Base-by-base conservation (phyloP, 2,329 filamentous ascomycete species). In the Xylaria sp. region DNA sequence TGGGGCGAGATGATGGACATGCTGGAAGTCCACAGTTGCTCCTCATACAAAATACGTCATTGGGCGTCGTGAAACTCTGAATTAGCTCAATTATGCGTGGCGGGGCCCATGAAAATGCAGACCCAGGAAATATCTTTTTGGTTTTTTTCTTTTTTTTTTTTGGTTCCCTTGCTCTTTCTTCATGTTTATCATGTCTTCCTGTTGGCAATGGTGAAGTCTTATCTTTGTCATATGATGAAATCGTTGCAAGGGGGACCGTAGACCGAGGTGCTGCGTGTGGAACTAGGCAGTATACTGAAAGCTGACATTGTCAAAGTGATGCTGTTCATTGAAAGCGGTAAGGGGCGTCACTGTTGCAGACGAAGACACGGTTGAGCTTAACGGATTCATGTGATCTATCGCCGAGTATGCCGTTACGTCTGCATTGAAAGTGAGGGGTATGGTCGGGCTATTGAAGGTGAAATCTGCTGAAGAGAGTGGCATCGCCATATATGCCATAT, bases 381-480 rank as follows among this genome's bases (percentile, higher is more conserved):
- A 72, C 9, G 75, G 74, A 48, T 71, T 71, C 67, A 76, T 71
- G 6, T 73, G 74, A 42, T 73, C 71, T 13, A 75, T 72, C 10
- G 69, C 42, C 15, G 67, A 58, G 54, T 71, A 74, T 4, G 63
- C 65, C 17, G 73, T 66, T 28, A 74, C 57, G 6, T 75, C 71
- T 17, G 73, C 36, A 28, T 65, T 46, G 57, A 76, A 76, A 36
- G 54, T 58, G 0, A 74, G 67, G 6, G 74, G 71, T 46, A 76
- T 71, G 13, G 72, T 61, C 11, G 72, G 65, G 59, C 67, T 70
- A 28, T 68, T 71, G 46, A 78, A 77, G 17, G 74, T 72, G 63
- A 78, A 78, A 51, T 76, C 74, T 11, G 77, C 77, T 0, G 77
- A 79, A 1, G 77, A 78, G 13, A 78, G 69, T 38, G 77, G 77